These are phyloP conservation scores for Marasmius oreades DNA, from an alignment of 1,284 basidiomycete genomes.

Conservation along the genomic window DNA sequence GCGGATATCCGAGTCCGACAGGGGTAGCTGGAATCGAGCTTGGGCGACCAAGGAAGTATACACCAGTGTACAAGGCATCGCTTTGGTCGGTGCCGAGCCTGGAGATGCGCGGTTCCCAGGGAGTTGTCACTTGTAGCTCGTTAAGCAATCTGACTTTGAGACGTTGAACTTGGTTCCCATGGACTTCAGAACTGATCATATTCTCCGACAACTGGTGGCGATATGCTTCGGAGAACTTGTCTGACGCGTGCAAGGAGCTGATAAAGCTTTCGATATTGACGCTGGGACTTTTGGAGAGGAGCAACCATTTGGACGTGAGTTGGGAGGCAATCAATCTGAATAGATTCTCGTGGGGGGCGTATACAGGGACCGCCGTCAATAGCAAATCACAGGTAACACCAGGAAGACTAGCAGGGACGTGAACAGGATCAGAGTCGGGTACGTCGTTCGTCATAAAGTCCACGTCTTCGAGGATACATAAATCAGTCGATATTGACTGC, in stretches of 20 bases:
- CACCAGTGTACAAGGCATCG: not conserved
- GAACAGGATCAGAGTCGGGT: not conserved
- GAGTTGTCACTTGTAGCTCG: not conserved
- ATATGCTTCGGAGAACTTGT: not conserved
- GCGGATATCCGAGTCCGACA: not conserved
- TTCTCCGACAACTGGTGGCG: not conserved
- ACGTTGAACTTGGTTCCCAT: not conserved
- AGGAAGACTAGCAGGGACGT: not conserved
- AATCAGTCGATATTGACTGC: not conserved
- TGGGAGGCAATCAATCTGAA: not conserved
- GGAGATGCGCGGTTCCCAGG: not conserved
- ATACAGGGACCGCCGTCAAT: not conserved
- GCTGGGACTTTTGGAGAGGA: not conserved
- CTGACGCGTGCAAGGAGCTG: not conserved
- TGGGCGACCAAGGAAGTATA: not conserved
- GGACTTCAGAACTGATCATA: not conserved
- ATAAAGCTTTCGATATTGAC: not conserved
- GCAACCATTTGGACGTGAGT: not conserved
- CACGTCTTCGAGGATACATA: not conserved
- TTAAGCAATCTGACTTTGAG: not conserved
- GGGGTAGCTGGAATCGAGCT: not conserved
- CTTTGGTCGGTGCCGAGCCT: not conserved
- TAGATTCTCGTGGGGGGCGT: not conserved
- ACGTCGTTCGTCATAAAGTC: not conserved
- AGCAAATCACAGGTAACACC: not conserved